Percentiles rank a stretch among this genome's conserved stretches.
Evolutionary conservation across 2,329 filamentous ascomycete genomes (phyloP).

Genomic region (Verticillium nonalfalfae): DNA sequence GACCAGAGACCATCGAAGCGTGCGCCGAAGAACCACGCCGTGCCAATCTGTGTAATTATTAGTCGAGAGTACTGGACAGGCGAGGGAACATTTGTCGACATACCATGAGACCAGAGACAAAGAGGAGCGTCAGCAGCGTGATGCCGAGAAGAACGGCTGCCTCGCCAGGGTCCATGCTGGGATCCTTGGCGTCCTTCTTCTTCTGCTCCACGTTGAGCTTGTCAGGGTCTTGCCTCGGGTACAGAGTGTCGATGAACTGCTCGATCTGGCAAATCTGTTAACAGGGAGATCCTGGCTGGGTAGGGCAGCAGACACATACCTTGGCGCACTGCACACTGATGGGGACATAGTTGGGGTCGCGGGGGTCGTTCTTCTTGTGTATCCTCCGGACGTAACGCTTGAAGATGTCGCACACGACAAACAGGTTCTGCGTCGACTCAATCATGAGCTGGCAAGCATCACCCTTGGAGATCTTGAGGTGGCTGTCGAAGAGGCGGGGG

Average conservation of each 20-base stretch:
- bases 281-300: neutral
- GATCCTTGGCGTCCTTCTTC: constrained; percentile 31
- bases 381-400: constrained; percentile 72
- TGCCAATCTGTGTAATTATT: constrained; percentile 51
- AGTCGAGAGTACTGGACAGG: neutral
- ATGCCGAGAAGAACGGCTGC: constrained; percentile 59
- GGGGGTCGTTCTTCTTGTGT: constrained; percentile 87
- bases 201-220: constrained; percentile 36
- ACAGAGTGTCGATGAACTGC: constrained; percentile 91
- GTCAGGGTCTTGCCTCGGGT: constrained; percentile 75
- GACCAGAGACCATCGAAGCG: constrained; percentile 56
- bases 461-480: constrained; percentile 96
- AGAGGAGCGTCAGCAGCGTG: constrained; percentile 60
- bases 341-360: constrained; percentile 84
- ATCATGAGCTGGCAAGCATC: constrained; percentile 88
- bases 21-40: constrained; percentile 75
- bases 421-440: constrained; percentile 86
- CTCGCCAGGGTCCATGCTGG: constrained; percentile 49
- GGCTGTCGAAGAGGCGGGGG: constrained; percentile 73
- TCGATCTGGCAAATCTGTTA: constrained; percentile 58
- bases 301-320: constrained; percentile 36
- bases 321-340: constrained; percentile 88
- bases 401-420: constrained; percentile 76
- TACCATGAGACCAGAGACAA: constrained; percentile 79
- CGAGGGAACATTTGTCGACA: constrained; percentile 21